Evolutionary conservation across 2,329 filamentous ascomycete species (phyloP).

Genomic region (Pyricularia sp.): DNA sequence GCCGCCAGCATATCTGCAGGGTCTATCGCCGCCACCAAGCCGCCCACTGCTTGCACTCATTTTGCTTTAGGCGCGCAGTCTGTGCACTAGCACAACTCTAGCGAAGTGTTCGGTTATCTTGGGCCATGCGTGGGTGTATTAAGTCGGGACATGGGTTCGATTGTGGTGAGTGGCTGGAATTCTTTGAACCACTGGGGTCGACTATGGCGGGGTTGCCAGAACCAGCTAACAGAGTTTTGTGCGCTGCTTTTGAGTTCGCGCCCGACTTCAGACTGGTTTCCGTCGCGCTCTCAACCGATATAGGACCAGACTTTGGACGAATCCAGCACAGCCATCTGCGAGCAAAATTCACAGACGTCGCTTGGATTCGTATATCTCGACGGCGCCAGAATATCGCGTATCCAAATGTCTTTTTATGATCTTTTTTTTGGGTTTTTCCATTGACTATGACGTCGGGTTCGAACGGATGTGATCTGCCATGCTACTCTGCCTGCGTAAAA

Average conservation of each 20-base stretch:
- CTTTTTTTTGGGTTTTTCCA: not conserved
- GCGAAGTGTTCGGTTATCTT: not conserved
- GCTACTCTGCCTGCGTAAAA: not conserved
- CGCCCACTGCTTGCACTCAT: not conserved
- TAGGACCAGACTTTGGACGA: not conserved
- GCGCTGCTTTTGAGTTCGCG: not conserved
- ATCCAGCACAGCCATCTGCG: not conserved
- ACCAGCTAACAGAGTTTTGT: not conserved
- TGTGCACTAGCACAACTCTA: not conserved
- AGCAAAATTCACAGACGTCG: not conserved
- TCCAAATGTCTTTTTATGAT: not conserved
- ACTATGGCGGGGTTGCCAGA: not conserved
- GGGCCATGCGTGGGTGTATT: not conserved
- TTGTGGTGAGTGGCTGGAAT: not conserved
- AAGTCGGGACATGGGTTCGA: not conserved
- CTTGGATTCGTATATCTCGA: not conserved
- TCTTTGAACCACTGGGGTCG: not conserved
- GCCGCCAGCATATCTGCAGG: not conserved
- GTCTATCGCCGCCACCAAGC: not conserved
- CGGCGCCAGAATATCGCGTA: not conserved
- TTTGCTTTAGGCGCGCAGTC: not conserved
- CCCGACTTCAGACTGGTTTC: not conserved
- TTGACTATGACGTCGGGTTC: conserved; percentile 5
- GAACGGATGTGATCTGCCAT: not conserved
- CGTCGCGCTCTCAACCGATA: not conserved